Evolutionary conservation across 2,329 filamentous ascomycete species (phyloP).

Genomic region (Colletotrichum viniferum): DNA sequence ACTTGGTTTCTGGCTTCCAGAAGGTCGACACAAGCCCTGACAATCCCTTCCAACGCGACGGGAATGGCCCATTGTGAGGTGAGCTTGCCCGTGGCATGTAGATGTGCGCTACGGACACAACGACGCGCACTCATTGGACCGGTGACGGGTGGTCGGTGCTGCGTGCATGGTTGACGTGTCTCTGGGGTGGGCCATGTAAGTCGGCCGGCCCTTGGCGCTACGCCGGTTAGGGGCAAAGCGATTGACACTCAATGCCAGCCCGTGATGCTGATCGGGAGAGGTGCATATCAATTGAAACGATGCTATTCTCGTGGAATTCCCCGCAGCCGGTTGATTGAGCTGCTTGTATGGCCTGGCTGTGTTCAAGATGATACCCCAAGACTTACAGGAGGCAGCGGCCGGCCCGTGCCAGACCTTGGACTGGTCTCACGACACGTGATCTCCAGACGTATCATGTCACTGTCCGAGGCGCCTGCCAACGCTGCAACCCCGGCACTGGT

Average conservation of each 20-base stretch:
- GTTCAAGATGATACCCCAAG: neutral
- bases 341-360: neutral
- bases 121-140: neutral
- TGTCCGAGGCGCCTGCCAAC: neutral
- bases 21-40: neutral
- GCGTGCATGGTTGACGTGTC: constrained; percentile 21
- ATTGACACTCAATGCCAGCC: neutral
- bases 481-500: neutral
- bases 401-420: neutral
- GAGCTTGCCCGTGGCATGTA: neutral
- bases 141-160: neutral
- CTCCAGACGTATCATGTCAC: neutral
- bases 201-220: neutral
- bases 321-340: neutral
- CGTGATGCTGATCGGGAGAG: neutral
- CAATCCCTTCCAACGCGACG: neutral
- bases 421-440: constrained; percentile 4
- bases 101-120: neutral
- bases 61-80: neutral
- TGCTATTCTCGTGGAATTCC: neutral
- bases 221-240: neutral
- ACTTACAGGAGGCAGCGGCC: neutral
- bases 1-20: neutral
- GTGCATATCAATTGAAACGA: neutral
- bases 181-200: neutral